Evolutionary conservation across 441 rosid genomes (phyloP).

Genomic region (Populus tomentosa): DNA sequence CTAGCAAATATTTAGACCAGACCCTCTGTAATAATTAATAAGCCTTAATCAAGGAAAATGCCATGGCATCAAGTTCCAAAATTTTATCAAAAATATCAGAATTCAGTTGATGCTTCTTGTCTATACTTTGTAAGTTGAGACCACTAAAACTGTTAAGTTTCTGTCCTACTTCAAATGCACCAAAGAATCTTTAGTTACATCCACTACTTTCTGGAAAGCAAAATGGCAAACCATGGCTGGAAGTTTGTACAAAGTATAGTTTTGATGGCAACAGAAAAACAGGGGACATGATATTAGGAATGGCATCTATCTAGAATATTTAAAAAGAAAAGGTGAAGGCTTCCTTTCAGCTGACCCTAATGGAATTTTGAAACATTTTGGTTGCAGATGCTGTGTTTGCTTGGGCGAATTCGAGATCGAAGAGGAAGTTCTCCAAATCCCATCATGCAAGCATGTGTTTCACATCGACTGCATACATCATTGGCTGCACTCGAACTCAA

Average conservation of each 20-base stretch:
- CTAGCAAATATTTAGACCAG: neutral
- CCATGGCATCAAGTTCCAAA: constrained; percentile 4
- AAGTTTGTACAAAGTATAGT: neutral
- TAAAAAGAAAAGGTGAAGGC: neutral
- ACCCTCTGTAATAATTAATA: neutral
- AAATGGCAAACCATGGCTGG: neutral
- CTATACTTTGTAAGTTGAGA: neutral
- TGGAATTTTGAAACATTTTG: neutral
- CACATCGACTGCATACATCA: constrained; percentile 75
- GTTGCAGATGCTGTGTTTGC: constrained; percentile 82
- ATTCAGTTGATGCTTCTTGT: neutral
- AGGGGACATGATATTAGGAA: neutral
- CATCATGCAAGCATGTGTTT: constrained; percentile 81
- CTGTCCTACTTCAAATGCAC: neutral
- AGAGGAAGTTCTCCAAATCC: constrained; percentile 81
- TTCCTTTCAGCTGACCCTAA: neutral
- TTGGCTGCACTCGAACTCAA: constrained; percentile 82
- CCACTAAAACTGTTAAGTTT: neutral
- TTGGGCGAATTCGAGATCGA: constrained; percentile 80
- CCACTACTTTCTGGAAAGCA: neutral
- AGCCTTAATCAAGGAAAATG: neutral
- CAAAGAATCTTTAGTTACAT: neutral
- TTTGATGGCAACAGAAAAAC: neutral
- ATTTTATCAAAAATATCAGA: neutral
- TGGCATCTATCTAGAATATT: neutral